A percentile compares a stretch with the other conserved stretches of the same genome.
These are phyloP conservation scores for Trichoderma sp. DNA, from an alignment of 2,329 filamentous ascomycete genomes.

Conservation along the genomic window DNA sequence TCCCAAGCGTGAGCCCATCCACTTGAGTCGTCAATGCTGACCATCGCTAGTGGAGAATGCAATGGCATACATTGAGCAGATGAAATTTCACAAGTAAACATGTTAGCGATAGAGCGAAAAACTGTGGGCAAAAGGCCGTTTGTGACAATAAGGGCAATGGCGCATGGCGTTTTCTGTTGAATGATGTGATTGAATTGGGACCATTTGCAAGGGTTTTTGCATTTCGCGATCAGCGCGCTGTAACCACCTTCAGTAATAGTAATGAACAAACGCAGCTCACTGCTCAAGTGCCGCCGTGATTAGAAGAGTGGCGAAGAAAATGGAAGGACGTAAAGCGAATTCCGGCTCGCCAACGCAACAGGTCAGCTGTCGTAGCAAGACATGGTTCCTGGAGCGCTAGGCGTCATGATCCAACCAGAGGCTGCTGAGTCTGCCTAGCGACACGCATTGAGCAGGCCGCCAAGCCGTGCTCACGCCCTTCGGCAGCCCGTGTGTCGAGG, in stretches of 20 bases:
- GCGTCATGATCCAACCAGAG: constrained; percentile 17
- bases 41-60: constrained; percentile 23
- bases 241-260: constrained; percentile 12
- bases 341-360: constrained; percentile 3
- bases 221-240: constrained; percentile 11
- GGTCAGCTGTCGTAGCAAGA: constrained; percentile 17
- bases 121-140: not conserved
- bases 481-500: not conserved
- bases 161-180: constrained; percentile 10
- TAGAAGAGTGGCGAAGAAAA: constrained; percentile 17
- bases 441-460: constrained; percentile 4
- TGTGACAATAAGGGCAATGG: constrained; percentile 4
- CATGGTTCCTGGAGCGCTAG: constrained; percentile 23
- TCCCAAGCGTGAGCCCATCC: not conserved
- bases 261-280: constrained; percentile 10
- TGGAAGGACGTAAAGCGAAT: not conserved
- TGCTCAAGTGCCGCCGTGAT: not conserved
- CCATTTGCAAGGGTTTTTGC: constrained; percentile 6
- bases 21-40: constrained; percentile 18
- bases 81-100: constrained; percentile 13
- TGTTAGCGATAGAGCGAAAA: not conserved
- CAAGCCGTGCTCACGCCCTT: not conserved
- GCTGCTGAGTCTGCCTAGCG: constrained; percentile 22
- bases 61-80: constrained; percentile 22
- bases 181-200: constrained; percentile 4